Evolutionary conservation across 2,329 filamentous ascomycete genomes (phyloP).

Genomic region (Fusarium poae): DNA sequence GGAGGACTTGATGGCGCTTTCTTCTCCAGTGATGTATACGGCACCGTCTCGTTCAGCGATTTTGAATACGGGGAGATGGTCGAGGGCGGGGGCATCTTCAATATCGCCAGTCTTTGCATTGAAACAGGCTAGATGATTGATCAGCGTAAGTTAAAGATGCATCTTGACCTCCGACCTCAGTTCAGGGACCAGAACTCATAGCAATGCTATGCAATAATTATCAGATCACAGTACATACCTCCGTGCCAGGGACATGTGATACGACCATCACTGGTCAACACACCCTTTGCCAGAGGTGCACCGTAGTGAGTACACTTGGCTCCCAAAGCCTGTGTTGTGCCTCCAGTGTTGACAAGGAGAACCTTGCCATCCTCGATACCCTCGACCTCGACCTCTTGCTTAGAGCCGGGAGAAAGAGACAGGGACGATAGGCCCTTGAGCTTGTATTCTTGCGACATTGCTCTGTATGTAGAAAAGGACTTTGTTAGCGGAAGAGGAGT

Average conservation of each 20-base stretch:
- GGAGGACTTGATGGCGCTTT: conserved; percentile 81
- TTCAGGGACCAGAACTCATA: background rate
- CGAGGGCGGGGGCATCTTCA: conserved; percentile 92
- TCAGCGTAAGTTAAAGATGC: conserved; percentile 11
- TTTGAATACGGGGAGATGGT: conserved; percentile 86
- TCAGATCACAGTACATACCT: conserved; percentile 68
- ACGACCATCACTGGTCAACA: conserved; percentile 83
- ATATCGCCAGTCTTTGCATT: conserved; percentile 90
- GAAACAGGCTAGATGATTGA: conserved; percentile 79
- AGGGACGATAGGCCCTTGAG: conserved; percentile 83
- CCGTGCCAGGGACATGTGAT: conserved; percentile 98
- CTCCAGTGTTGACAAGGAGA: conserved; percentile 82
- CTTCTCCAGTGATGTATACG: conserved; percentile 86
- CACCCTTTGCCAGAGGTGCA: conserved; percentile 87
- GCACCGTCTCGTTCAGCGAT: conserved; percentile 83
- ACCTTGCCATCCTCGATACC: conserved; percentile 89
- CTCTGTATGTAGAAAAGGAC: conserved; percentile 49
- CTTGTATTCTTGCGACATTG: conserved; percentile 71
- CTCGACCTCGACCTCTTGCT: conserved; percentile 90
- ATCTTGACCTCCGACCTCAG: background rate
- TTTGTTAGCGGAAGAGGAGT: conserved; percentile 22
- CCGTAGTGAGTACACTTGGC: conserved; percentile 93
- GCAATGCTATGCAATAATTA: background rate
- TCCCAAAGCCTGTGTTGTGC: conserved; percentile 82
- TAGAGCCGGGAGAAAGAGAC: conserved; percentile 81